Evolutionary conservation across 2,329 filamentous ascomycete species (phyloP), one percentile per base, ranked within the genome.

Genomic region (Zymoseptoria tritici): DNA sequence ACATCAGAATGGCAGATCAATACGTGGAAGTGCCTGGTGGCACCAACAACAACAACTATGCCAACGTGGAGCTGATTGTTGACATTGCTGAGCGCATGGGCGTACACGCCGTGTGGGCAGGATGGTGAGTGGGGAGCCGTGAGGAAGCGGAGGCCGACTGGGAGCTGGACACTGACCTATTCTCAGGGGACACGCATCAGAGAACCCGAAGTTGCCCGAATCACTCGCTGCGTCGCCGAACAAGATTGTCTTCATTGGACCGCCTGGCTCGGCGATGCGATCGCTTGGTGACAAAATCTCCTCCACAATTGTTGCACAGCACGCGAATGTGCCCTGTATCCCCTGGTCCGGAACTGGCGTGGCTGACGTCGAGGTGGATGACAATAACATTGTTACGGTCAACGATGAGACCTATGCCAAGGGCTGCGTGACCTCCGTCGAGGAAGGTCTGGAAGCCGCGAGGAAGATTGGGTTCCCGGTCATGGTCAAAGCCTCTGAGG

Each of bases 31-130:
- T 99, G 63, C 94, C 94, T 36, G 94, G 94, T 73, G 94, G 94
- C 73, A 99, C 94, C 64, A 99, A 99, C 81, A 99, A 99, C 84
- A 96, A 99, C 87, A 99, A 99, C 79, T 99, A 99, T 78, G 94
- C 94, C 79, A 99, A 99, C 75, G 94, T 99, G 62, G 94, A 99
- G 80, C 83, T 99, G 74, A 99, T 99, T 77, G 94, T 99, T 67
- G 94, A 99, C 80, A 86, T 99, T 74, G 94, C 94, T 24, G 94
- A 99, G 83, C 91, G 94, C 64, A 97, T 97, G 91, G 86, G 93
- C 70, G 94, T 99, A 62, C 94, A 99, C 73, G 94, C 94, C 61
- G 94, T 99, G 16, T 99, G 94, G 94, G 94, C 94, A 70, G 94
- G 94, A 82, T 99, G 94, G 92, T 94, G 78, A 81, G 88, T 61